Evolutionary conservation across 306 rosid species (phyloP), one percentile per base, ranked within the genome.

Genomic region (Vicia sativa): DNA sequence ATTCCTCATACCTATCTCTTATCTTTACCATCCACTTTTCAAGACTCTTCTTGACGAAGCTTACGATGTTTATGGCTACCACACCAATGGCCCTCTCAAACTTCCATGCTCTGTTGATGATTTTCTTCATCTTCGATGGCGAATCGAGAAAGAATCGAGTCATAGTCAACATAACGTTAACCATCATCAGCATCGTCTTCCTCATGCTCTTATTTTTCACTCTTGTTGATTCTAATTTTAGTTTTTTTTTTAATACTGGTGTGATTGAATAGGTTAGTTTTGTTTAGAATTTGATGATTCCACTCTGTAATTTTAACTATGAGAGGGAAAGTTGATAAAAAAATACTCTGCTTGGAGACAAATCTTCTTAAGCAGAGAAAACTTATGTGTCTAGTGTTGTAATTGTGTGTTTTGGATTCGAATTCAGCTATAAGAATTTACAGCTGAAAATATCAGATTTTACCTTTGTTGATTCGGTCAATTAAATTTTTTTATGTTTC

Each of bases 71-170:
- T 89, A 89, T 43, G 92, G 96, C 0, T 89, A 89, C 83, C 92
- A 89, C 26, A 76, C 84, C 62, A 78, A 80, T 0, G 96, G 96
- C 38, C 96, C 92, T 2, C 96, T 89, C 31, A 70, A 78, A 48
- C 92, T 89, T 0, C 96, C 92, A 0, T 89, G 96, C 57, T 86
- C 92, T 2, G 83, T 89, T 11, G 96, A 89, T 5, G 92, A 83
- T 15, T 87, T 87, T 11, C 79, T 85, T 26, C 86, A 87, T 19
- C 88, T 85, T 23, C 84, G 85, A 0, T 87, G 95, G 90, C 69
- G 70, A 54, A 87, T 87, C 10, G 79, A 87, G 74, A 85, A 74
- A 34, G 90, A 87, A 8, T 70, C 90, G 0, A 12, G 15, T 54
- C 78, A 63, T 2, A 54, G 57, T 6, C 78, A 68, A 0, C 63